Conservation (phyloP, 768 basidiomycete species). For the Podaxis sp. region DNA sequence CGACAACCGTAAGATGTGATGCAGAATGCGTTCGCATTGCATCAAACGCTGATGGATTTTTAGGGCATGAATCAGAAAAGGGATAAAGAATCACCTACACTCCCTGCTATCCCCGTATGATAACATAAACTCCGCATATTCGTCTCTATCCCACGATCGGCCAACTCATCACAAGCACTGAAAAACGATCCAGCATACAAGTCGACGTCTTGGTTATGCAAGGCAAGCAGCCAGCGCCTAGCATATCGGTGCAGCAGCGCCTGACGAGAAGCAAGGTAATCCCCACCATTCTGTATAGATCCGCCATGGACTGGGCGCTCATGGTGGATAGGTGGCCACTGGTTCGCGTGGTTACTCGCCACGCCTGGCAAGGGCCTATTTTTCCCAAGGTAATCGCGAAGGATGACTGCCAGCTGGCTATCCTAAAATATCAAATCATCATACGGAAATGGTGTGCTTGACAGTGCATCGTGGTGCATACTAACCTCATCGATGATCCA, state of each 20-base stretch:
- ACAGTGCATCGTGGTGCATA: background rate
- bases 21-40: conserved; percentile 42
- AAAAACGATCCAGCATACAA: conserved; percentile 56
- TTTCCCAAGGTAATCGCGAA: conserved; percentile 66
- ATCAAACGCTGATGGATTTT: conserved; percentile 3
- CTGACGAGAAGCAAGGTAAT: conserved; percentile 64
- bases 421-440: conserved; percentile 43
- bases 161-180: conserved; percentile 49
- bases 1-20: conserved; percentile 47
- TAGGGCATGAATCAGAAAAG: background rate
- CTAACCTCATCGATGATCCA: conserved; percentile 79
- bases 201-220: conserved; percentile 60
- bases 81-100: conserved; percentile 12
- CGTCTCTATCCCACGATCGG: conserved; percentile 23
- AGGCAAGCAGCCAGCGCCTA: conserved; percentile 64
- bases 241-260: conserved; percentile 56
- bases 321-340: conserved; percentile 55
- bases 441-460: background rate
- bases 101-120: background rate
- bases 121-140: conserved; percentile 6
- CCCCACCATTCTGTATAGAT: conserved; percentile 61
- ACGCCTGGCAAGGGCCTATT: conserved; percentile 65
- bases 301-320: conserved; percentile 35
- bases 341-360: conserved; percentile 34
- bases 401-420: conserved; percentile 60